Base-by-base conservation (phyloP, 371 early-diverging fungal species). In the Apophysomyces trapeziformis region DNA sequence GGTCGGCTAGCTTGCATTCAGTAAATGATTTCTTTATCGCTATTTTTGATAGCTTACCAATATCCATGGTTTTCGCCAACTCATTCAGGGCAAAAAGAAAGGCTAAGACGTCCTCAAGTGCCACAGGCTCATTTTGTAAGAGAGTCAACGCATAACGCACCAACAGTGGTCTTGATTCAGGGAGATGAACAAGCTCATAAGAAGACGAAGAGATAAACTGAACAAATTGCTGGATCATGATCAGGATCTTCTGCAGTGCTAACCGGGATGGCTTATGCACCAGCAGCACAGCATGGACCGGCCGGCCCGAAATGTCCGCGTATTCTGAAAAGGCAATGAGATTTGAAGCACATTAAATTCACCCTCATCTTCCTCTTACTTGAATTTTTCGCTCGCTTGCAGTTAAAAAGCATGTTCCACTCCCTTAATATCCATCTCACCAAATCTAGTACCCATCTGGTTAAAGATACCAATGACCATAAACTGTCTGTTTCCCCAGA, bases 401-500 rank as follows among this genome's bases (percentile, higher is more conserved):
- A 66, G 47, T 78, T 68, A 44, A 81, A 71, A 0, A 78, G 50
- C 58, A 76, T 59, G 56, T 74, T 67, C 81, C 79, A 78, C 60
- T 78, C 73, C 37, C 66, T 71, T 43, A 82, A 60, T 13, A 74
- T 57, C 79, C 79, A 79, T 47, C 69, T 63, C 14, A 75, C 60
- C 57, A 69, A 77, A 44, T 78, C 75, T 18, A 71, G 66, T 4
- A 65, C 69, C 82, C 82, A 82, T 5, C 54, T 71, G 1, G 79
- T 66, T 11, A 82, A 60, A 4, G 77, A 70, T 18, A 74, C 63
- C 14, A 82, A 45, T 0, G 82, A 79, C 79, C 79, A 82, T 63
- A 82, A 58, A 56, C 74, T 72, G 56, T 74, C 72, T 75, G 38
- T 38, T 26, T 38, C 21, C 39, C 41, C 41, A 41, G 41, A 41